Evolutionary conservation across 257 asterid genomes (phyloP), one percentile per base, ranked within the genome.

Genomic region (Scutellaria barbata): DNA sequence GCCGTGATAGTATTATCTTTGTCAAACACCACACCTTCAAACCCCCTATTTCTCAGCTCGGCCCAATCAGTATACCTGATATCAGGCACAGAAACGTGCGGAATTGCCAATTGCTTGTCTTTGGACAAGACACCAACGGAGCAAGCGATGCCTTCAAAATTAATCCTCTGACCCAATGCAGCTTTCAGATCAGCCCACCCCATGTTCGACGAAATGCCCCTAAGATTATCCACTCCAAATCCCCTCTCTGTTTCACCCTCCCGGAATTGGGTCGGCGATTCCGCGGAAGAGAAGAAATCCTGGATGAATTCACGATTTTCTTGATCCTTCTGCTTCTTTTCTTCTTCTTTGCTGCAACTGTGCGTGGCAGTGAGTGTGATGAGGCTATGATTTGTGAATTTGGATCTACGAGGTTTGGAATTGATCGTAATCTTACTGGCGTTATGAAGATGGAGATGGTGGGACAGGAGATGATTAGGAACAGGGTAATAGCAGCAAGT

Each of bases 1-100:
- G 80, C 90, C 1, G 98, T 92, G 48, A 95, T 82, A 1, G 97
- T 95, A 68, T 95, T 95, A 72, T 95, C 99, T 85, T 95, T 95
- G 63, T 95, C 98, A 78, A 95, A 95, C 12, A 95, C 92, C 7
- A 95, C 98, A 50, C 96, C 99, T 82, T 85, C 72, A 79, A 95
- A 92, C n/a, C 98, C 97, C 60, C 86, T 83, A 9, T 77, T 85
- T 76, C 87, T 95, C 77, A 95, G 79, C 85, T 88, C 90, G 50
- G 59, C 82, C 99, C 97, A 92, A 83, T 95, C 90, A 75, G 89
- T 77, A 41, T 84, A 79, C 82, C 96, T 81, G 25, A 95, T 85
- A 82, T 95, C 98, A 8, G 89, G 89, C 73, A 87, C 98, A 1
- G 69, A 72, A 53, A 87, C 89, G 75, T 92, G 95, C 0, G 98